These are phyloP conservation scores for Somion occarium DNA, from an alignment of 1,284 basidiomycete species.

Conservation along the genomic window DNA sequence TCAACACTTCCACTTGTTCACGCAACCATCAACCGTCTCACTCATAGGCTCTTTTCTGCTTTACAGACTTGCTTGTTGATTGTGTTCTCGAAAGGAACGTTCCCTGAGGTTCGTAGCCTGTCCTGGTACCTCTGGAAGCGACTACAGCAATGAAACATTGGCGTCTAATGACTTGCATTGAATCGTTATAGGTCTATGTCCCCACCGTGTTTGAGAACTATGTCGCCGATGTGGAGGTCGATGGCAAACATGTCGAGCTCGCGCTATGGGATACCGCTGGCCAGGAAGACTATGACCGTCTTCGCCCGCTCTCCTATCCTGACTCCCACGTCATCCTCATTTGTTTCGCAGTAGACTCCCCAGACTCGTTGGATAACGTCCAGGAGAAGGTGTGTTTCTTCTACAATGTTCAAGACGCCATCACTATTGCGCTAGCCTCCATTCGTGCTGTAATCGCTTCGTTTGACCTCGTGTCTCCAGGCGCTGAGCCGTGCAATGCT, in stretches of 20 bases:
- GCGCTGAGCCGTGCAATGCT: no score
- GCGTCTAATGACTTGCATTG: background rate
- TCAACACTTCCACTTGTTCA: conserved; percentile 12
- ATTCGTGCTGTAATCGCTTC: no score
- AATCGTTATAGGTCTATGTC: conserved; percentile 46
- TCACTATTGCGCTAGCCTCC: no score
- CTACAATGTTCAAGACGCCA: no score
- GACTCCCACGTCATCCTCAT: conserved; percentile 79
- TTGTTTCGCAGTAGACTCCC: conserved; percentile 75
- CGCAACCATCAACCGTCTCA: background rate
- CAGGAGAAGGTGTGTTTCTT: conserved; percentile 63
- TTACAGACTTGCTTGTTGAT: conserved; percentile 55
- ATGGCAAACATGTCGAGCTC: conserved; percentile 73
- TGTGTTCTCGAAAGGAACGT: conserved; percentile 69
- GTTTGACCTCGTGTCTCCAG: background rate
- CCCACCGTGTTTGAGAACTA: conserved; percentile 77
- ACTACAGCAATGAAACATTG: background rate
- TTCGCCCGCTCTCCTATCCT: conserved; percentile 71
- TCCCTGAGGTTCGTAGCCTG: conserved; percentile 57
- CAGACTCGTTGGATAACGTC: conserved; percentile 75
- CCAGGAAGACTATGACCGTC: conserved; percentile 70
- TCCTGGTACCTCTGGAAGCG: background rate
- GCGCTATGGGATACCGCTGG: conserved; percentile 81
- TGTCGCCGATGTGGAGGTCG: conserved; percentile 70
- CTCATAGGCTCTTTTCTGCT: background rate